Conservation (phyloP, 2,329 filamentous ascomycete genomes). For the Rachicladosporium sp. region DNA sequence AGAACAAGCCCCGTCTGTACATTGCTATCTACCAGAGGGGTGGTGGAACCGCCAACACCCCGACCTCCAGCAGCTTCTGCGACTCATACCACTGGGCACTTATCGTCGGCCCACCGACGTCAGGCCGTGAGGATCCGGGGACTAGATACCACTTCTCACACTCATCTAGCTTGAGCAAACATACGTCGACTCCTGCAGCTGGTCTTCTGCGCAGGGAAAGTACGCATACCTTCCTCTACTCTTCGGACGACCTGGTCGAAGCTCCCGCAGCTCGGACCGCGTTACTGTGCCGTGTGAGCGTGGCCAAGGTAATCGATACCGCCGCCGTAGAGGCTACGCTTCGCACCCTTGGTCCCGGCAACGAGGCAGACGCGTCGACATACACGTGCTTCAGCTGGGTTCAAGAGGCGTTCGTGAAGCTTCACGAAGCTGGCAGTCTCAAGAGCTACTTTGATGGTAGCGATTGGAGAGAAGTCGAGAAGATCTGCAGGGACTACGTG, state of each 20-base stretch:
- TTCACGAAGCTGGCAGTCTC: slow-evolving; percentile 1
- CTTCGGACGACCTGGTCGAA: background rate
- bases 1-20: slow-evolving; percentile 2
- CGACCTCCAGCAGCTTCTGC: background rate
- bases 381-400: slow-evolving; percentile 1
- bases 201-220: background rate
- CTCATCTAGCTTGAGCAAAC: background rate
- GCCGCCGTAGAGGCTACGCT: background rate
- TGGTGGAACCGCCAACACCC: background rate
- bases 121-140: background rate
- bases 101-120: slow-evolving; percentile 1
- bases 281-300: background rate
- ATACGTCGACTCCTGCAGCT: no score
- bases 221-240: background rate
- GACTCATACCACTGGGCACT: slow-evolving; percentile 3
- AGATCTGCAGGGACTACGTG: background rate
- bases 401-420: background rate
- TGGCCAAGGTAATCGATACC: background rate
- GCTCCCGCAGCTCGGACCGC: background rate
- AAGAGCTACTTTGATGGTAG: slow-evolving; percentile 1
- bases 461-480: slow-evolving; percentile 3
- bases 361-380: background rate
- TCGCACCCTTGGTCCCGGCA: background rate
- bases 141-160: slow-evolving; percentile 2
- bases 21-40: slow-evolving; percentile 1